A percentile compares a stretch with the other conserved stretches of the same genome.
Evolutionary conservation across 2,329 filamentous ascomycete species (phyloP).

Genomic region (Colletotrichum acutatum): DNA sequence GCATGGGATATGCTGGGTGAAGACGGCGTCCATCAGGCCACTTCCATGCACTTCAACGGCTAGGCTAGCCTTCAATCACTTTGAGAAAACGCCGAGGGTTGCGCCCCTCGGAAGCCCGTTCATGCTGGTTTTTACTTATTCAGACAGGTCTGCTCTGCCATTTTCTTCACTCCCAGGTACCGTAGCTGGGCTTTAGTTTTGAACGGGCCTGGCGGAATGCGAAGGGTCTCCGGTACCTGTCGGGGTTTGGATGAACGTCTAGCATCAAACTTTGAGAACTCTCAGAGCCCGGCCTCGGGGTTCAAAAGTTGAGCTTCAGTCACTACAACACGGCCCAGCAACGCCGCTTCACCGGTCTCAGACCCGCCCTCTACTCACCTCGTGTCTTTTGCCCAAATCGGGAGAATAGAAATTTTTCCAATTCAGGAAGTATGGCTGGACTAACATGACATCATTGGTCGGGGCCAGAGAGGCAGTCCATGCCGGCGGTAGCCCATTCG

Average conservation of each 20-base stretch:
- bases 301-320: neutral
- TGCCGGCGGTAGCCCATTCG: conserved; percentile 10
- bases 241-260: conserved; percentile 20
- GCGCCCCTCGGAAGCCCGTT: neutral
- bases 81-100: neutral
- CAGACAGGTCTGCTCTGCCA: neutral
- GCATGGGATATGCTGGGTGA: conserved; percentile 13
- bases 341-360: neutral
- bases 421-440: neutral
- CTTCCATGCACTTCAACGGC: conserved; percentile 18
- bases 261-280: neutral
- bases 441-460: conserved; percentile 26
- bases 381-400: conserved; percentile 24
- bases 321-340: neutral
- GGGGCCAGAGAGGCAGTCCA: conserved; percentile 6
- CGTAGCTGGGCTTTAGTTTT: neutral
- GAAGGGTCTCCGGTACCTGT: neutral
- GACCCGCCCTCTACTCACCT: neutral
- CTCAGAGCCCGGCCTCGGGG: neutral
- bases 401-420: neutral
- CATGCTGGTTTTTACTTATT: neutral
- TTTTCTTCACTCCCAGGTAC: neutral
- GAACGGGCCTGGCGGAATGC: neutral
- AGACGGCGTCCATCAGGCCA: conserved; percentile 16
- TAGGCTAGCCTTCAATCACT: neutral